phyloP scores from a whole-genome alignment of 768 basidiomycete genomes.

The Lentinula boryana region DNA sequence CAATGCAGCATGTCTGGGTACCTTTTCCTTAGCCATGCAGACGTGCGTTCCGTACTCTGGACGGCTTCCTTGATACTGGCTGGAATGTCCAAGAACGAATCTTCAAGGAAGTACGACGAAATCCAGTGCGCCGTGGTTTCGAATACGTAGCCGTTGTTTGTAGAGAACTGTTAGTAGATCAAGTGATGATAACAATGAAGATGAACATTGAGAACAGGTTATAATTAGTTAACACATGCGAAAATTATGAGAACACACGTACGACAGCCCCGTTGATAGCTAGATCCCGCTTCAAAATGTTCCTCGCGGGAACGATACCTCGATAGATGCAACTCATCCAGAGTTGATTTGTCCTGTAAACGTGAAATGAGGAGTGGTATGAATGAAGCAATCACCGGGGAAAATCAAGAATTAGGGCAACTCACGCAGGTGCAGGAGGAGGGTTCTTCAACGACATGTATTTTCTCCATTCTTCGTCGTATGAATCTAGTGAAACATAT shows the following conservation, averaged over 20 bases:
- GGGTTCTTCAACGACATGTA: slow-evolving; percentile 36
- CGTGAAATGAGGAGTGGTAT: background rate
- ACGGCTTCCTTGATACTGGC: slow-evolving; percentile 38
- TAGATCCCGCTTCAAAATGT: slow-evolving; percentile 49
- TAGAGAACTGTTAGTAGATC: slow-evolving; percentile 39
- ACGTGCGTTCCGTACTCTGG: slow-evolving; percentile 32
- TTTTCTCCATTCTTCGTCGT: slow-evolving; percentile 25
- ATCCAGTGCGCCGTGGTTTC: slow-evolving; percentile 62
- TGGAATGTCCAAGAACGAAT: slow-evolving; percentile 45
- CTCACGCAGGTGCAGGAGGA: slow-evolving; percentile 17
- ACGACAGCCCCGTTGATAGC: slow-evolving; percentile 61
- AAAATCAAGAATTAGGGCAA: background rate
- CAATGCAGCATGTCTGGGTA: slow-evolving; percentile 40
- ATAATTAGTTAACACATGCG: background rate
- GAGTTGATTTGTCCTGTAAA: slow-evolving; percentile 22
- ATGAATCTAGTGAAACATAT: background rate
- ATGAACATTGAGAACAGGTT: background rate
- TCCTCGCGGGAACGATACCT: slow-evolving; percentile 57
- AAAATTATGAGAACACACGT: slow-evolving; percentile 12
- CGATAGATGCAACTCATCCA: slow-evolving; percentile 50
- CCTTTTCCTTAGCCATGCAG: slow-evolving; percentile 50
- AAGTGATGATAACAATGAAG: background rate
- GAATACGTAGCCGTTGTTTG: slow-evolving; percentile 46
- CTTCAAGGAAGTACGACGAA: slow-evolving; percentile 53
- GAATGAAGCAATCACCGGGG: background rate